Evolutionary conservation across 1,139 yeast genomes (phyloP).

Genomic region (Hyphopichia buzzinii): DNA sequence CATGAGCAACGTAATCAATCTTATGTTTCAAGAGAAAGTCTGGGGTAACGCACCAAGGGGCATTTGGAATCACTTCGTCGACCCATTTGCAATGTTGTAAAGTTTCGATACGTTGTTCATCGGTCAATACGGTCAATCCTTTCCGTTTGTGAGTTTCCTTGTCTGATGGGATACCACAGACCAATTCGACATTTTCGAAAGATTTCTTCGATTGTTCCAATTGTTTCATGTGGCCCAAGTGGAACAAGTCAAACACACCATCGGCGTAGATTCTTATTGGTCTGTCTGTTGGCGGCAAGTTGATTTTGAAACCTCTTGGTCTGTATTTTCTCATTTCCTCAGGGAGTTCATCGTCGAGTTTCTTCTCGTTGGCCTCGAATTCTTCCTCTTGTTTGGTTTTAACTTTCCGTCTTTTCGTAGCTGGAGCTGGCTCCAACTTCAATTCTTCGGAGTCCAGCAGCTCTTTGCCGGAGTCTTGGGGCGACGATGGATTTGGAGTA

Average conservation of each 20-base stretch:
- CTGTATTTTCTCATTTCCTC: slow-evolving; percentile 64
- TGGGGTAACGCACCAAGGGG: slow-evolving; percentile 93
- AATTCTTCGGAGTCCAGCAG: slow-evolving; percentile 10
- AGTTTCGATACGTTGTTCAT: slow-evolving; percentile 84
- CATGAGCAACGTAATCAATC: slow-evolving; percentile 96
- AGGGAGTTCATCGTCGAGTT: slow-evolving; percentile 59
- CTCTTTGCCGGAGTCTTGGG: slow-evolving; percentile 14
- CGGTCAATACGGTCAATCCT: slow-evolving; percentile 88
- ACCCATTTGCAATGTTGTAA: slow-evolving; percentile 94
- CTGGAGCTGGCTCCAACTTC: slow-evolving; percentile 7
- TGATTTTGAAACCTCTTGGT: slow-evolving; percentile 69
- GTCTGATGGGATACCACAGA: slow-evolving; percentile 91
- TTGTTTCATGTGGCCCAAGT: slow-evolving; percentile 96
- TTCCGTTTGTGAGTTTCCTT: slow-evolving; percentile 86
- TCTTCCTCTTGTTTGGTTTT: slow-evolving; percentile 33
- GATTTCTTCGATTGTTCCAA: slow-evolving; percentile 94
- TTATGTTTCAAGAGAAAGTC: slow-evolving; percentile 75
- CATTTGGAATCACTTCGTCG: slow-evolving; percentile 89
- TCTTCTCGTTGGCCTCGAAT: slow-evolving; percentile 50
- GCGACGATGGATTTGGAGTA: slow-evolving; percentile 14
- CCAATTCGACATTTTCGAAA: slow-evolving; percentile 78
- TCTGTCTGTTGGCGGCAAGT: slow-evolving; percentile 80
- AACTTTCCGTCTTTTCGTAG: slow-evolving; percentile 23
- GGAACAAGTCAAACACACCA: slow-evolving; percentile 95
- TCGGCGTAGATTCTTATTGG: slow-evolving; percentile 94